Evolutionary conservation across 1,139 yeast genomes (phyloP).

Genomic region (Arxiozyma heterogenica): DNA sequence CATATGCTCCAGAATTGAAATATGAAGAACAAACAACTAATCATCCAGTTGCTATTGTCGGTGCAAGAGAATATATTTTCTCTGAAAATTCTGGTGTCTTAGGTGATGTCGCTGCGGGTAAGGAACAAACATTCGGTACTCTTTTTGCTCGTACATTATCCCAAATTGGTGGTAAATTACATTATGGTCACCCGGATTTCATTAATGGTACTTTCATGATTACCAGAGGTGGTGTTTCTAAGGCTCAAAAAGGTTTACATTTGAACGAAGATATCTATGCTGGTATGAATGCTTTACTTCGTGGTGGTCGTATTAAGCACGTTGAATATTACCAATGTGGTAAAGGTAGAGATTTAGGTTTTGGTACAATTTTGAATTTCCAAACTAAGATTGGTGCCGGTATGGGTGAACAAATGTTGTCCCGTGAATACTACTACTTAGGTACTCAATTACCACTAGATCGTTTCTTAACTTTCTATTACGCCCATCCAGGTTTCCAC

Average conservation of each 20-base stretch:
- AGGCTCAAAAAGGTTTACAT: conserved; percentile 97
- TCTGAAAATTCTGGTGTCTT: conserved; percentile 97
- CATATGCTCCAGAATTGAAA: conserved; percentile 52
- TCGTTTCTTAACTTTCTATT: conserved; percentile 93
- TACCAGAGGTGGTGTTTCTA: conserved; percentile 98
- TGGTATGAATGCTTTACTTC: conserved; percentile 94
- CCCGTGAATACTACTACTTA: conserved; percentile 94
- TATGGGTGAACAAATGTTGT: conserved; percentile 99
- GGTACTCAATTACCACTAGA: conserved; percentile 97
- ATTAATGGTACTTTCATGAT: conserved; percentile 88
- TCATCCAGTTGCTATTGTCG: conserved; percentile 94
- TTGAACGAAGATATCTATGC: conserved; percentile 99
- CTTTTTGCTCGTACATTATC: conserved; percentile 95
- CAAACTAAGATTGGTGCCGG: conserved; percentile 99
- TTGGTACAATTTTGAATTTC: conserved; percentile 95
- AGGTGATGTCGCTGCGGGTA: conserved; percentile 99
- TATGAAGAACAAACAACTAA: conserved; percentile 39
- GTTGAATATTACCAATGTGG: conserved; percentile 99
- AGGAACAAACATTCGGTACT: conserved; percentile 99
- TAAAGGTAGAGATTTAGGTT: conserved; percentile 99
- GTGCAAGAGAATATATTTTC: conserved; percentile 99
- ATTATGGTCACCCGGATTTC: conserved; percentile 99
- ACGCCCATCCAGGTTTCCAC: conserved; percentile 99
- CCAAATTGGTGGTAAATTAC: conserved; percentile 97
- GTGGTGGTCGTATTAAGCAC: conserved; percentile 99